A percentile compares a stretch with the other conserved stretches of the same genome.
phyloP scores from a whole-genome alignment of 306 rosid genomes.

The Cucumis sativus region DNA sequence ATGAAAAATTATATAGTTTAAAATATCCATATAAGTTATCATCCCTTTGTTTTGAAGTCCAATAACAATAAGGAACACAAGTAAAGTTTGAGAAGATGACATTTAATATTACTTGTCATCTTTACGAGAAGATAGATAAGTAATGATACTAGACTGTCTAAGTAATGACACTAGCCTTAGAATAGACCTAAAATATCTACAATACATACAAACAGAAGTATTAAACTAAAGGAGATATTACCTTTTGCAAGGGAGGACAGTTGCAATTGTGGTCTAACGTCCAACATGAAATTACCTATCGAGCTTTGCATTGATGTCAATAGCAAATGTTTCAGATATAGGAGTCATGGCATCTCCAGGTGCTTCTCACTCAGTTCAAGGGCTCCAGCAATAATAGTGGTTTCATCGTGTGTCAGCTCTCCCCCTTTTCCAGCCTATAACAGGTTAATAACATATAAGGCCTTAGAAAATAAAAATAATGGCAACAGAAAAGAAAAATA shows the following conservation, averaged over 20 bases:
- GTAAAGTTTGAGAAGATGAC: no score
- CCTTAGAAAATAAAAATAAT: not conserved
- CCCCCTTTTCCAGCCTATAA: constrained; percentile 98
- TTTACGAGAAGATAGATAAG: no score
- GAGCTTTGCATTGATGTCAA: constrained; percentile 64
- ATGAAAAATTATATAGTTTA: no score
- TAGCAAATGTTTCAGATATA: constrained; percentile 55
- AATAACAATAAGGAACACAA: no score
- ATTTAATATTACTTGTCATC: no score
- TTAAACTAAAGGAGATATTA: not conserved
- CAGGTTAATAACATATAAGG: constrained; percentile 23
- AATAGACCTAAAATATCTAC: not conserved
- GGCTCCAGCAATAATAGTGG: constrained; percentile 94
- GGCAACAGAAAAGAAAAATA: not conserved
- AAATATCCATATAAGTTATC: no score
- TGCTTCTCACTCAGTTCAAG: constrained; percentile 66
- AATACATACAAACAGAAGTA: constrained; percentile 1
- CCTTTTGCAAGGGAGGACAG: not conserved
- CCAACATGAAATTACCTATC: constrained; percentile 39
- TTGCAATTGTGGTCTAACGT: not conserved
- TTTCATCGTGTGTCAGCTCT: constrained; percentile 87
- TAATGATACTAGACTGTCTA: no score
- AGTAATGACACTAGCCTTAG: no score
- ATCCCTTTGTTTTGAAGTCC: no score
- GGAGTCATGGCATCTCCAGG: constrained; percentile 91